Conservation (phyloP, 371 early-diverging fungal genomes). For the Basidiobolus heterosporus region DNA sequence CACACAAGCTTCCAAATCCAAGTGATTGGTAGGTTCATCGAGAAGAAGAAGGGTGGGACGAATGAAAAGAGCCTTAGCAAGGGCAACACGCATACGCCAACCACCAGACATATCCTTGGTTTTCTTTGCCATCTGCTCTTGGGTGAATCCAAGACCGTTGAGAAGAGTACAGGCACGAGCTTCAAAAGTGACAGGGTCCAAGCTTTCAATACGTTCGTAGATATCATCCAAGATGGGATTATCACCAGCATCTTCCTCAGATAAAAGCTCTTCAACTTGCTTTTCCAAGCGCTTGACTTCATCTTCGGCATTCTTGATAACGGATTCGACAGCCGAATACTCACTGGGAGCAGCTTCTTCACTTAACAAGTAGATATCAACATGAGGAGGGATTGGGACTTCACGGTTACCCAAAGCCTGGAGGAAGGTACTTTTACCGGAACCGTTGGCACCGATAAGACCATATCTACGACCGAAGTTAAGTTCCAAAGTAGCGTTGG, state of each 20-base stretch:
- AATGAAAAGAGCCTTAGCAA: constrained; percentile 92
- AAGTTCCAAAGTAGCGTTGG: constrained; percentile 87
- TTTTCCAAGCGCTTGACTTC: constrained; percentile 81
- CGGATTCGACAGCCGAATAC: constrained; percentile 76
- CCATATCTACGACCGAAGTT: constrained; percentile 96
- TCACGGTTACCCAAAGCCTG: constrained; percentile 84
- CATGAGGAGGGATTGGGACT: constrained; percentile 89
- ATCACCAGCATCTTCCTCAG: constrained; percentile 66
- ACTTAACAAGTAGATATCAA: constrained; percentile 89
- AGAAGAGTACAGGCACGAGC: constrained; percentile 80
- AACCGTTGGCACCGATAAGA: constrained; percentile 93
- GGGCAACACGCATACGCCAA: constrained; percentile 97
- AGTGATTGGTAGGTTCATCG: constrained; percentile 96
- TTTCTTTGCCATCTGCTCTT: constrained; percentile 63
- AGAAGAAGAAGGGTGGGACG: constrained; percentile 89
- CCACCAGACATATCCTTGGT: constrained; percentile 97
- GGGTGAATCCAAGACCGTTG: constrained; percentile 86
- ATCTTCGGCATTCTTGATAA: constrained; percentile 72
- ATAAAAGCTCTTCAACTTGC: constrained; percentile 73
- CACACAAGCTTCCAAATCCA: constrained; percentile 94
- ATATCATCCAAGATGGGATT: constrained; percentile 81
- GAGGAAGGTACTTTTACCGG: constrained; percentile 96
- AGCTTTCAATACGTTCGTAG: constrained; percentile 81
- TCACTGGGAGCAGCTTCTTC: constrained; percentile 91
- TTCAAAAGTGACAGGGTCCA: constrained; percentile 90